phyloP scores from a whole-genome alignment of 805 yeast genomes.

The Myxozyma mucilagina region DNA sequence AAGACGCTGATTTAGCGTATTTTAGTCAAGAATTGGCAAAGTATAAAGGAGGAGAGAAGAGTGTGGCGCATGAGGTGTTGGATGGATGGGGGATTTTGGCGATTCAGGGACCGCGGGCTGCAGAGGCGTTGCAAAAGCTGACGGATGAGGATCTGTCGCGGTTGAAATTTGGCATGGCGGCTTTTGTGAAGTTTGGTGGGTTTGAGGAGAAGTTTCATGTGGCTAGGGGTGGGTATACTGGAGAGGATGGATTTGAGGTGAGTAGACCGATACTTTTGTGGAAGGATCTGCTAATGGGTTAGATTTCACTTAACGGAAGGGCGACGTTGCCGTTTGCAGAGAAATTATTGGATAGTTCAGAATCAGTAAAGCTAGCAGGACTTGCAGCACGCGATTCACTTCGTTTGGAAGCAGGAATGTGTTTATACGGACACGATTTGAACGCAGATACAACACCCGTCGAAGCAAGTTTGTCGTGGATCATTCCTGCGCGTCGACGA shows the following conservation, averaged over 20 bases:
- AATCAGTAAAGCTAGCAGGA: conserved; percentile 73
- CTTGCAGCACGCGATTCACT: conserved; percentile 97
- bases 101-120: conserved; percentile 88
- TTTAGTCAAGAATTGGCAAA: conserved; percentile 52
- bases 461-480: conserved; percentile 88
- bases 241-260: conserved; percentile 97
- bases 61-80: conserved; percentile 41
- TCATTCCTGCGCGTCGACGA: conserved; percentile 79
- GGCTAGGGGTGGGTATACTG: conserved; percentile 97
- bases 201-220: conserved; percentile 52
- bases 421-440: conserved; percentile 92
- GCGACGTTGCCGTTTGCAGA: conserved; percentile 60
- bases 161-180: conserved; percentile 66
- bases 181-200: conserved; percentile 12
- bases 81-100: conserved; percentile 81
- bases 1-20: conserved; percentile 74
- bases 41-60: conserved; percentile 38
- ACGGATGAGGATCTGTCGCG: conserved; percentile 58
- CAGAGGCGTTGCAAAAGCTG: conserved; percentile 62
- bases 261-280: conserved; percentile 40
- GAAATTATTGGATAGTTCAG: conserved; percentile 53
- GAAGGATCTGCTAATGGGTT: neutral
- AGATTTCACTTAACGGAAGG: conserved; percentile 40
- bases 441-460: conserved; percentile 79
- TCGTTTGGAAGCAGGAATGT: conserved; percentile 97